Evolutionary conservation across 2,329 filamentous ascomycete species (phyloP), one percentile per base, ranked within the genome.

Genomic region (Eurotiales sp.): DNA sequence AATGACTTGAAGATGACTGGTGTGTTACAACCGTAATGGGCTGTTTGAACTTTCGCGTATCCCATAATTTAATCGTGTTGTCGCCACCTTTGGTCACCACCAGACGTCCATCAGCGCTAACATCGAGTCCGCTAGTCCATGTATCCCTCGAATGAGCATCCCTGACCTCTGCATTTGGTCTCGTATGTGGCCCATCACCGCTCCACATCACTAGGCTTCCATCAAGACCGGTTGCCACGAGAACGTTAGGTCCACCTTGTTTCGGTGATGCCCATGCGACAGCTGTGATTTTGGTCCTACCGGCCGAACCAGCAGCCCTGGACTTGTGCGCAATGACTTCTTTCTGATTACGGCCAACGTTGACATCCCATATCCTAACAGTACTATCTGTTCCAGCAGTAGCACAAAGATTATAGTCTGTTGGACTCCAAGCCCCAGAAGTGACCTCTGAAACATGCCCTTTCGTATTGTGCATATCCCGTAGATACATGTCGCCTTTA

Each of bases 401-500:
- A 22, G 92, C 85, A 65, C 90, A 95, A 0, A 91, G 61, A 59
- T 96, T 90, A 63, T 80, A 85, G 66, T 96, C 85, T 2, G 84
- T 85, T 0, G 93, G 93, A 69, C 92, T 89, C 93, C 93, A 99
- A 34, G 86, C 87, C 19, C 89, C 92, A 19, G 86, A 87, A 3
- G 90, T 90, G 36, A 96, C 82, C 70, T 96, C 93, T 3, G 91
- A 91, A 47, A 96, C 85, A 70, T 99, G 93, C 1, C 93, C 93
- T 67, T 96, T 97, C 4, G 93, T 99, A 67, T 97, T 91, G 71
- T 96, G 83, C 87, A 97, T 95, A 68, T 99, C 93, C 50, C 92
- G 82, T 58, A 99, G 74, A 63, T 99, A 99, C 91, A 97, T 97
- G 67, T 99, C 93, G 41, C 93, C 93, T 72, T 99, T 99, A 59